These are phyloP conservation scores for Diaporthe longicolla DNA, from an alignment of 2,329 filamentous ascomycete species.

Conservation along the genomic window DNA sequence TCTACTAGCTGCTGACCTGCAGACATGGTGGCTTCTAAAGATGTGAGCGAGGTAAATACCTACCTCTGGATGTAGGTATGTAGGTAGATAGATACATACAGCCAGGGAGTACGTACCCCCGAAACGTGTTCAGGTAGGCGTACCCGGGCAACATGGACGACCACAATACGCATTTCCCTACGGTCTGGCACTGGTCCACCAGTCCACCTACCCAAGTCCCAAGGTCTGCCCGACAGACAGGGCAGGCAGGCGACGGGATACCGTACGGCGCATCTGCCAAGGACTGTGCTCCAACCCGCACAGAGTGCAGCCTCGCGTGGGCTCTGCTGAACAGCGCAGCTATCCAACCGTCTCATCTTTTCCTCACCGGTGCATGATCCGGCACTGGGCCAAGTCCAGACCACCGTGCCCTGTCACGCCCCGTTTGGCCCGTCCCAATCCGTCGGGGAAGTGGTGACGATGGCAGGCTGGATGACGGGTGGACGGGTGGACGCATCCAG, in stretches of 20 bases:
- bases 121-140: neutral
- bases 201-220: no score
- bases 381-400: constrained; percentile 18
- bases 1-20: constrained; percentile 22
- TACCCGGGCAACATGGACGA: neutral
- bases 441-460: constrained; percentile 1
- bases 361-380: constrained; percentile 33
- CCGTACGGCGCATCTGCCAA: constrained; percentile 26
- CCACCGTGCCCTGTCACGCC: constrained; percentile 26
- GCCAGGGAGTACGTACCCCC: neutral
- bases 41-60: neutral
- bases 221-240: neutral
- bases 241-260: neutral
- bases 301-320: constrained; percentile 23
- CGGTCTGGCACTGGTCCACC: no score
- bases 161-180: no score
- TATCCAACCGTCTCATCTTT: constrained; percentile 29
- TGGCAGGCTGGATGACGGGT: constrained; percentile 7
- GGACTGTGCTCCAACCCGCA: constrained; percentile 22
- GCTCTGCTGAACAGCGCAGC: constrained; percentile 1
- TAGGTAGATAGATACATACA: no score
- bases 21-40: constrained; percentile 12
- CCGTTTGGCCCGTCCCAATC: constrained; percentile 29
- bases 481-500: neutral
- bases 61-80: neutral